Evolutionary conservation across 2,329 filamentous ascomycete species (phyloP).

Genomic region (Mariannaea elegans): DNA sequence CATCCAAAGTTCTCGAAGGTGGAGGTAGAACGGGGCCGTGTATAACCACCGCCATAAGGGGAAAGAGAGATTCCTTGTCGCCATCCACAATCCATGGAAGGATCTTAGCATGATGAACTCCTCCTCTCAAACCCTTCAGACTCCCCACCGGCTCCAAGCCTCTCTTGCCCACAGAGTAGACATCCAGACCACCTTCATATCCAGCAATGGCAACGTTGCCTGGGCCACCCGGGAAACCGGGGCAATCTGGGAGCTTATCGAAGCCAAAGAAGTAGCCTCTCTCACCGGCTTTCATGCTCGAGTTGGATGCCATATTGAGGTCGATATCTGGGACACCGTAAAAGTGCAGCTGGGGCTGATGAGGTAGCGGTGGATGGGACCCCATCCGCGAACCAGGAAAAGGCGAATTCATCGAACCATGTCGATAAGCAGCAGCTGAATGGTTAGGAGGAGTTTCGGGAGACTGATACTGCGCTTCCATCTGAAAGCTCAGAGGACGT

Average conservation of each 20-base stretch:
- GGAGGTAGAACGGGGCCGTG: conserved; percentile 75
- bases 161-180: conserved; percentile 77
- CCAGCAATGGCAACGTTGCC: conserved; percentile 80
- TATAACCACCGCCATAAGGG: conserved; percentile 80
- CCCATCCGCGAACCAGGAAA: conserved; percentile 54
- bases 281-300: conserved; percentile 69
- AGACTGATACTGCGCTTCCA: conserved; percentile 55
- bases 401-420: conserved; percentile 62
- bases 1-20: conserved; percentile 49
- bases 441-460: conserved; percentile 51
- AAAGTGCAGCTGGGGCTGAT: conserved; percentile 80
- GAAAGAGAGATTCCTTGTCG: conserved; percentile 67
- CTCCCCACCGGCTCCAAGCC: conserved; percentile 75
- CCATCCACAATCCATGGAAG: conserved; percentile 71
- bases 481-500: conserved; percentile 64
- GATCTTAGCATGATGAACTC: conserved; percentile 84
- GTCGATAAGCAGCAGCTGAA: conserved; percentile 48
- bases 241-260: conserved; percentile 69
- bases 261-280: conserved; percentile 84
- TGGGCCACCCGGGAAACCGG: conserved; percentile 49
- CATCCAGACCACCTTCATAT: conserved; percentile 80
- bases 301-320: conserved; percentile 66
- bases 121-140: conserved; percentile 80
- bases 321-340: conserved; percentile 80
- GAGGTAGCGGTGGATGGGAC: conserved; percentile 72